Evolutionary conservation across 495 filamentous ascomycete species (phyloP).

Genomic region (Neurospora sp.): DNA sequence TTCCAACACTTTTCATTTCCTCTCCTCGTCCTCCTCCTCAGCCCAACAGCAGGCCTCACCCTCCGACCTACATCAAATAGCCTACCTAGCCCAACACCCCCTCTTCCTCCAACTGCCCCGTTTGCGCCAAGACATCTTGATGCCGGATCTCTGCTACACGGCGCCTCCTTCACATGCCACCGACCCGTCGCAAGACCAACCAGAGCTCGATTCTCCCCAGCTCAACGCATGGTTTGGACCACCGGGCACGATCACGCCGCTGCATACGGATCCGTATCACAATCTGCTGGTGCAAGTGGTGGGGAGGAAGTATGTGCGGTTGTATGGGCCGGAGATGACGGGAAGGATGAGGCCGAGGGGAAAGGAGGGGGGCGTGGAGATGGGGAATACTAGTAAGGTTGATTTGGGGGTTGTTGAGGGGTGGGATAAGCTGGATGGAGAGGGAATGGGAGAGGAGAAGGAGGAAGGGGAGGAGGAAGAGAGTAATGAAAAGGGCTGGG

Average conservation of each 20-base stretch:
- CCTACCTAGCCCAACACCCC: slow-evolving; percentile 87
- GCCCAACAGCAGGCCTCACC: background rate
- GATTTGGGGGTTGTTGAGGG: slow-evolving; percentile 57
- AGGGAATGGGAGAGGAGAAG: slow-evolving; percentile 6
- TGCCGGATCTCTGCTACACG: slow-evolving; percentile 83
- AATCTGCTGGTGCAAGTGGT: slow-evolving; percentile 89
- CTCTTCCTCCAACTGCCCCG: slow-evolving; percentile 74
- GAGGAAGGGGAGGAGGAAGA: slow-evolving; percentile 12
- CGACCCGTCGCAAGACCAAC: slow-evolving; percentile 40
- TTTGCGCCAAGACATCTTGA: slow-evolving; percentile 62
- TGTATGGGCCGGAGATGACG: slow-evolving; percentile 63
- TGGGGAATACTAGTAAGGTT: slow-evolving; percentile 78
- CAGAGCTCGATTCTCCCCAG: slow-evolving; percentile 40
- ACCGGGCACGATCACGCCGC: slow-evolving; percentile 73
- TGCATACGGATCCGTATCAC: slow-evolving; percentile 91
- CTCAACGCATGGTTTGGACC: slow-evolving; percentile 95
- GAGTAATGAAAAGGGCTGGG: slow-evolving; percentile 51
- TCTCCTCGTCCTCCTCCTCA: background rate
- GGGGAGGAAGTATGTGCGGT: slow-evolving; percentile 78
- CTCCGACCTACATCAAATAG: slow-evolving; percentile 21
- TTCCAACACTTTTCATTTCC: background rate
- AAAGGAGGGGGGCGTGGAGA: slow-evolving; percentile 67
- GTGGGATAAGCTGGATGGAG: slow-evolving; percentile 28
- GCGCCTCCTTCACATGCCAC: slow-evolving; percentile 44
- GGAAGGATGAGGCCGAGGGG: slow-evolving; percentile 52